Conservation (phyloP, 2,329 filamentous ascomycete genomes). For the Exophiala xenobiotica region DNA sequence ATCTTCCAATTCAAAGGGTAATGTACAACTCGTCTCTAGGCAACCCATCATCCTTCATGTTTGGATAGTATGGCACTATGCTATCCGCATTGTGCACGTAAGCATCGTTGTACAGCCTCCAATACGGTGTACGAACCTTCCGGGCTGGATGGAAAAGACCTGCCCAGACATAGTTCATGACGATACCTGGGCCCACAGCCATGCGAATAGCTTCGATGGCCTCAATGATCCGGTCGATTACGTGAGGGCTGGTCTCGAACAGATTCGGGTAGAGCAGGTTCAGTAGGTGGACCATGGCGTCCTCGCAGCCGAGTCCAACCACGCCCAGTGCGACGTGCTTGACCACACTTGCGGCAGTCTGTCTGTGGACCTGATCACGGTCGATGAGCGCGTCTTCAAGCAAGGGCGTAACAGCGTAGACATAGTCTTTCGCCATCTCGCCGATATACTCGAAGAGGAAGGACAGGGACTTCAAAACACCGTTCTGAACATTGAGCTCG, state of each 20-base stretch:
- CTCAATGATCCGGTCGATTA: constrained; percentile 96
- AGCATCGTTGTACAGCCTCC: constrained; percentile 94
- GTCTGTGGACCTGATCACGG: constrained; percentile 94
- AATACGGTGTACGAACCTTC: constrained; percentile 92
- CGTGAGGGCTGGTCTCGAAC: constrained; percentile 96
- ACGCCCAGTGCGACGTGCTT: constrained; percentile 97
- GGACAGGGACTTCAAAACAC: constrained; percentile 92
- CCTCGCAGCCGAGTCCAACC: constrained; percentile 95
- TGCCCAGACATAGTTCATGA: constrained; percentile 98
- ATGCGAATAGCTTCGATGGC: constrained; percentile 95
- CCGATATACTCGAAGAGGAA: constrained; percentile 99
- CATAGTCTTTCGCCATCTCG: constrained; percentile 99
- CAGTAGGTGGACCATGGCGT: constrained; percentile 96
- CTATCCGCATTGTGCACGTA: constrained; percentile 92
- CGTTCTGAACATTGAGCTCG: constrained; percentile 97
- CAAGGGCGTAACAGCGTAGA: constrained; percentile 93
- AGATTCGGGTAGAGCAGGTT: constrained; percentile 96
- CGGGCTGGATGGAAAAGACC: constrained; percentile 94
- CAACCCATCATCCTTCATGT: constrained; percentile 75
- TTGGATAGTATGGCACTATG: constrained; percentile 95
- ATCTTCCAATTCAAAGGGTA: constrained; percentile 53
- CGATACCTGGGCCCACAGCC: constrained; percentile 84
- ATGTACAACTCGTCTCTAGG: constrained; percentile 80
- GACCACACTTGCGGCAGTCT: constrained; percentile 93
- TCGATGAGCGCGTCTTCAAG: constrained; percentile 97